Base-by-base conservation (phyloP, 2,329 filamentous ascomycete species). In the Lecanoromycetidae sp. region DNA sequence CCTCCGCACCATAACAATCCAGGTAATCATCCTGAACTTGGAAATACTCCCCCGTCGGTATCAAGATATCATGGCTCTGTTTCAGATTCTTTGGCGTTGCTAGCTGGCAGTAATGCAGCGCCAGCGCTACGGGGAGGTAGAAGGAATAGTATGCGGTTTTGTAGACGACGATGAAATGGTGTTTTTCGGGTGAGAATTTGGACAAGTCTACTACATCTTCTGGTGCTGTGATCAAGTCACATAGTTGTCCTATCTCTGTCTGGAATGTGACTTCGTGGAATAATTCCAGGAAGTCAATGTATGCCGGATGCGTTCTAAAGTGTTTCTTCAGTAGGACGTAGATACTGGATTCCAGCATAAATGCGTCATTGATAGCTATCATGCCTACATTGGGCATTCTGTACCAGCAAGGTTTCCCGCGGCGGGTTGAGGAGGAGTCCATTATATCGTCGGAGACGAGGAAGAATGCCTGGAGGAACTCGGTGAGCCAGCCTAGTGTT, bases 131-230 rank as follows among this genome's bases (percentile, higher is more conserved):
- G 50, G 91, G 91, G 12, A 98, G 82, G 71, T 96, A 96, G 76
- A 98, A 98, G 61, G 84, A 93, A 75, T 98, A 98, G 74, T 93
- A 98, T 43, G 91, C 88, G 20, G 91, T 98, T 80, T 98, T 98
- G 80, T 94, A 96, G 69, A 94, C 85, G 70, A 98, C 91, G 61
- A 98, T 98, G 75, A 96, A 98, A 59, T 75, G 80, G 74, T 94
- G 94, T 75, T 94, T 98, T 53, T 88, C 77, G 67, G 95, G 75
- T 66, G 80, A 87, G 75, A 98, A 98, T 73, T 94, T 94, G 75
- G 85, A 74, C 54, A 98, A 80, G 69, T 96, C 80, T 61, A 96
- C 84, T 53, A 81, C 74, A 65, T 95, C 88, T 70, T 98, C 91
- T 34, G 91, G 91, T 30, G 91, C 91, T 38, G 91, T 98, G 63